These are phyloP conservation scores for Phytopythium oedochilum DNA, from an alignment of 352 stramenopile genomes.

Conservation along the genomic window DNA sequence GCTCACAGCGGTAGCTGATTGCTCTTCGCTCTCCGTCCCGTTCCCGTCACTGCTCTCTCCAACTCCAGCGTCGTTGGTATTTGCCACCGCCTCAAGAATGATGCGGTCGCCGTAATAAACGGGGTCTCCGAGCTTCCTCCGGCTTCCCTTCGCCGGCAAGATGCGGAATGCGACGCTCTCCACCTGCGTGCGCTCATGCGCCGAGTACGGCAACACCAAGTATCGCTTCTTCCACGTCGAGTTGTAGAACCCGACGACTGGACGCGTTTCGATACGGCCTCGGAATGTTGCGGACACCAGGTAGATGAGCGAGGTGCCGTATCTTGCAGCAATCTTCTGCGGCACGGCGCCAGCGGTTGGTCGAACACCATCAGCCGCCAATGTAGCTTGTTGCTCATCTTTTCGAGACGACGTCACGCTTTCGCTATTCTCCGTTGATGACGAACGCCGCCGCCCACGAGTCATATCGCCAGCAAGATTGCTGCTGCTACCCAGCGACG, in stretches of 20 bases:
- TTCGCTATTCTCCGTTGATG: conserved; percentile 13
- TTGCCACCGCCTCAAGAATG: conserved; percentile 48
- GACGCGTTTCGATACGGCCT: conserved; percentile 65
- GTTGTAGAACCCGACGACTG: conserved; percentile 73
- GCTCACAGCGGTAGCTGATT: neutral
- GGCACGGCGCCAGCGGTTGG: neutral
- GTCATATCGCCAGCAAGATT: conserved; percentile 11
- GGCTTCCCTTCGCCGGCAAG: conserved; percentile 49
- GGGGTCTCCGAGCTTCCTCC: conserved; percentile 48
- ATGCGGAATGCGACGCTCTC: conserved; percentile 74
- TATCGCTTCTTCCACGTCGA: conserved; percentile 83
- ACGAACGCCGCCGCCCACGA: conserved; percentile 13
- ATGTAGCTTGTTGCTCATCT: neutral
- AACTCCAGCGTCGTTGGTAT: conserved; percentile 1
- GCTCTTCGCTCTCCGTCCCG: neutral
- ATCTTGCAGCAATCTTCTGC: conserved; percentile 41
- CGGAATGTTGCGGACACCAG: conserved; percentile 71
- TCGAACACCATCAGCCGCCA: neutral
- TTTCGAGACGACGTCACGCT: conserved; percentile 9
- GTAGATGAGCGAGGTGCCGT: conserved; percentile 66
- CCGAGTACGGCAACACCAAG: conserved; percentile 69
- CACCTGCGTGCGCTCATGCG: conserved; percentile 62
- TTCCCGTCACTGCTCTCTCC: neutral
- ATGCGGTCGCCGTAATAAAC: conserved; percentile 82
- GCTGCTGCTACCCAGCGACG: conserved; percentile 26